Percentiles rank a stretch among this genome's conserved stretches.
These are phyloP conservation scores for Arthrobotrys sinensis DNA, from an alignment of 2,329 filamentous ascomycete species.

Conservation along the genomic window DNA sequence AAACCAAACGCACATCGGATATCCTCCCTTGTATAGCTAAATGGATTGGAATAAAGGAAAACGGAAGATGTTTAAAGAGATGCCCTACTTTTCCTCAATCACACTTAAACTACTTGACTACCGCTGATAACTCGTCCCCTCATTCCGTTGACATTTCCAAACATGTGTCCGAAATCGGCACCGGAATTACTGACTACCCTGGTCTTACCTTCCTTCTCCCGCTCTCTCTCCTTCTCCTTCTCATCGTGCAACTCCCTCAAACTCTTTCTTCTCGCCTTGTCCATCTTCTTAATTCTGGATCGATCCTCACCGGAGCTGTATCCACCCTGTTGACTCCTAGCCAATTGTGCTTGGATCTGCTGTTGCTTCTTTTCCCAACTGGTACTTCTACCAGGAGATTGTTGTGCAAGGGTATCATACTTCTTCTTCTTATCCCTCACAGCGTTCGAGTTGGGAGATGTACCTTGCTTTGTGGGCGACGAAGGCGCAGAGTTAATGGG, in stretches of 20 bases:
- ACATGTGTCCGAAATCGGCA: slow-evolving; percentile 55
- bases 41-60: neutral
- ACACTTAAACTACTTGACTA: slow-evolving; percentile 50
- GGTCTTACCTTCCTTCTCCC: slow-evolving; percentile 45
- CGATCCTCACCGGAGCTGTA: neutral
- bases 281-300: slow-evolving; percentile 40
- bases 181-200: slow-evolving; percentile 53
- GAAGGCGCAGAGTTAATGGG: slow-evolving; percentile 38
- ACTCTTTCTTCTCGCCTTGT: slow-evolving; percentile 33
- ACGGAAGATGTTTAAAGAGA: neutral
- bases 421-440: slow-evolving; percentile 50
- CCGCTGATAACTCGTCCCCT: slow-evolving; percentile 52
- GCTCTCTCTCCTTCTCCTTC: slow-evolving; percentile 35
- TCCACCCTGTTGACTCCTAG: slow-evolving; percentile 20
- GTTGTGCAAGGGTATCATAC: slow-evolving; percentile 48
- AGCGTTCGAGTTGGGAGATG: neutral
- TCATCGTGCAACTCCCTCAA: slow-evolving; percentile 30
- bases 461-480: slow-evolving; percentile 34
- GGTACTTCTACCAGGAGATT: slow-evolving; percentile 47
- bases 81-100: neutral
- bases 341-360: slow-evolving; percentile 27
- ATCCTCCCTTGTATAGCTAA: neutral
- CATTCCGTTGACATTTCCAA: slow-evolving; percentile 17
- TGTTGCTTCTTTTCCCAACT: slow-evolving; percentile 56
- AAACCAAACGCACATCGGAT: neutral